Evolutionary conservation across 225 moss, liverwort and hornwort species (phyloP).

Genomic region (Marchantia paleacea): DNA sequence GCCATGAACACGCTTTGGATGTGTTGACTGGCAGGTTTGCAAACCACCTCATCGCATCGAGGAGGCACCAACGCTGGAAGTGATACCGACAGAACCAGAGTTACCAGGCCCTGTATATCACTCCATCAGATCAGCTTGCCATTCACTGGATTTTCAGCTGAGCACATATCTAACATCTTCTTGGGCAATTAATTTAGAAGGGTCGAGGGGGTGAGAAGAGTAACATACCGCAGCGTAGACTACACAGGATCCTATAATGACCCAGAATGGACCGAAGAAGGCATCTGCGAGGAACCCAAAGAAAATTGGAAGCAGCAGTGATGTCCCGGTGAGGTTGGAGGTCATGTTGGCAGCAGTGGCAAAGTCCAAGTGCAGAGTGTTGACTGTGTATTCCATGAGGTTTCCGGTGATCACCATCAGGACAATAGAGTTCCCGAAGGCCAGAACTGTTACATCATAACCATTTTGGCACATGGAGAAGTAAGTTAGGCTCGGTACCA

Average conservation of each 20-base stretch:
- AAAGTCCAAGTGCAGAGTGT: conserved; percentile 17
- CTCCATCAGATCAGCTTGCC: not conserved
- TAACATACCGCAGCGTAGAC: conserved; percentile 9
- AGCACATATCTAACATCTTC: not conserved
- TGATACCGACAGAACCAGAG: conserved; percentile 10
- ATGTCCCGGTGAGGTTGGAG: conserved; percentile 23
- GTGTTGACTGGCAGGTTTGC: conserved; percentile 8
- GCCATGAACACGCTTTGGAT: conserved; percentile 16
- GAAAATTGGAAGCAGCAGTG: conserved; percentile 25
- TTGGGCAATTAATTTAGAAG: not conserved
- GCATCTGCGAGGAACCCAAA: conserved; percentile 32
- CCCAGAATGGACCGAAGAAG: conserved; percentile 27
- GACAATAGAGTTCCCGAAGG: conserved; percentile 1
- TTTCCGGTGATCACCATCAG: conserved; percentile 25
- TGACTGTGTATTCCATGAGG: conserved; percentile 19
- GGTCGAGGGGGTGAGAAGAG: no score
- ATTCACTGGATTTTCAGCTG: not conserved
- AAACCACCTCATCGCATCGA: conserved; percentile 12
- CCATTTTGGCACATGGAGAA: not conserved
- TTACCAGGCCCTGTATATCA: conserved; percentile 21
- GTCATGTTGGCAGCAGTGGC: conserved; percentile 22
- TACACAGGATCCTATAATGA: conserved; percentile 8
- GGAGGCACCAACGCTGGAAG: conserved; percentile 23
- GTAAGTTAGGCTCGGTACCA: no score
- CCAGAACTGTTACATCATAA: conserved; percentile 15